Evolutionary conservation across 805 yeast genomes (phyloP), one percentile per base, ranked within the genome.

Genomic region (Spathaspora gorwiae): DNA sequence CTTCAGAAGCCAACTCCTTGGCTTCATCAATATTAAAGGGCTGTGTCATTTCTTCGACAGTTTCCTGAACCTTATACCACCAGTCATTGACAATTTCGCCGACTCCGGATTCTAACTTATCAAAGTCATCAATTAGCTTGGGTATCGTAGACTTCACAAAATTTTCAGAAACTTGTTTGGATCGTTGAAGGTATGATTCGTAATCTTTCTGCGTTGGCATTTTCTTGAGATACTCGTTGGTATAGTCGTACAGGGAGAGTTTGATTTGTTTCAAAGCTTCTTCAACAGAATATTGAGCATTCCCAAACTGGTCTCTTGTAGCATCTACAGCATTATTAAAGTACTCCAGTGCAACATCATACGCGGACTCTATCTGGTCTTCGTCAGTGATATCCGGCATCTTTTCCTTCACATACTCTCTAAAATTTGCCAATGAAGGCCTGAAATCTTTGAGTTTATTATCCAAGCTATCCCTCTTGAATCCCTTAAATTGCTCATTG

Each of bases 281-380:
- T 13, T 54, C 56, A 26, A 53, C 36, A 15, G 49, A 47, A 12
- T 33, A 45, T 34, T 49, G 38, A 29, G 47, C 34, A 7, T 47
- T 43, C 5, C 47, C 35, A 32, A 48, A 52, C 41, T 47, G 43
- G 10, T 44, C 33, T 7, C 39, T 31, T 29, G 56, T 43, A 19
- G 39, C 30, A 8, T 48, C 46, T 5, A 54, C 44, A n/a, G 65
- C 63, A 24, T 45, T 52, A 30, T 53, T 47, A 36, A 49, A 61
- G 45, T 58, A 61, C 15, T 56, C 53, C 11, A 40, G 40, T 39
- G 48, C 59, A 38, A 53, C 43, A 39, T 49, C 44, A 42, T 46
- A 59, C 6, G 54, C 49, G 12, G 47, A 38, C 15, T 41, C 44
- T 37, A 57, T 47, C 34, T 51, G 44, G 19, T 55, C 58, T 5